A percentile compares a stretch with the other conserved stretches of the same genome.
Evolutionary conservation across 1,139 yeast genomes (phyloP).

Genomic region (Blastobotrys petasosporus): DNA sequence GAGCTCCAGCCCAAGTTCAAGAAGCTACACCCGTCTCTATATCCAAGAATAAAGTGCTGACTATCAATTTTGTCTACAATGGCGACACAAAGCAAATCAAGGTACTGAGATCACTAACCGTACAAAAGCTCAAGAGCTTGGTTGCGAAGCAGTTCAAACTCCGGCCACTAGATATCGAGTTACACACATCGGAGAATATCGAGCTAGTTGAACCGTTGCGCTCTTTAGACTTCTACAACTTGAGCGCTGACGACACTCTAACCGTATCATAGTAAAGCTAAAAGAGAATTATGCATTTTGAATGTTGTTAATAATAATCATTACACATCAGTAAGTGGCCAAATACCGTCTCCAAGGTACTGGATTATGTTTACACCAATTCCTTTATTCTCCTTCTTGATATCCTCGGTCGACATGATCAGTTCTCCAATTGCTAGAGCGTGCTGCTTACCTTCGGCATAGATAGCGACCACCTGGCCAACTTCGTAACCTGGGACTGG

Average conservation of each 20-base stretch:
- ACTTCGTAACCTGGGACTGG: constrained; percentile 53
- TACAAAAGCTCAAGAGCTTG: constrained; percentile 23
- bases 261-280: neutral
- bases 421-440: constrained; percentile 88
- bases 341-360: constrained; percentile 81
- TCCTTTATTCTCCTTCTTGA: constrained; percentile 77
- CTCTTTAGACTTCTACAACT: constrained; percentile 5
- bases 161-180: constrained; percentile 15
- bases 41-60: constrained; percentile 19
- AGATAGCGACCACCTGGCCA: constrained; percentile 69
- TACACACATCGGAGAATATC: neutral
- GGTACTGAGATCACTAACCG: constrained; percentile 18
- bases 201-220: constrained; percentile 7
- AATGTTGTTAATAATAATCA: neutral
- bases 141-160: constrained; percentile 18
- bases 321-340: constrained; percentile 10
- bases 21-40: constrained; percentile 10
- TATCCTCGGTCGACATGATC: constrained; percentile 85
- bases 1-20: constrained; percentile 22
- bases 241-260: neutral
- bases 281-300: neutral
- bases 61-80: constrained; percentile 15
- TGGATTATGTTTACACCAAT: constrained; percentile 84
- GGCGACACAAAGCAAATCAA: constrained; percentile 14
- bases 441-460: constrained; percentile 88